Evolutionary conservation across 225 moss, liverwort and hornwort genomes (phyloP).

Genomic region (Thuidium tamariscinum): DNA sequence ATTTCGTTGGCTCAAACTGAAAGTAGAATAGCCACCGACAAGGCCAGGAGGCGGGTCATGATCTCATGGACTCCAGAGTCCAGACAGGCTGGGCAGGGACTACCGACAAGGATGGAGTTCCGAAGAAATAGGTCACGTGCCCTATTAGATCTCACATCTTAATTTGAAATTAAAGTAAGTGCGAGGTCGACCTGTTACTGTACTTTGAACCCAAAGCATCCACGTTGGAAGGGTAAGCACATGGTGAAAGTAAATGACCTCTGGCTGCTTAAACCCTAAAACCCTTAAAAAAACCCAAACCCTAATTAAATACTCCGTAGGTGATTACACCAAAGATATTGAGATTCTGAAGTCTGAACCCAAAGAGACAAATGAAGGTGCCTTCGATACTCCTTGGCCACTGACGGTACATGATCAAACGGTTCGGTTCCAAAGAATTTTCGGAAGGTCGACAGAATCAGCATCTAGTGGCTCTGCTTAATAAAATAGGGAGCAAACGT

Average conservation of each 20-base stretch:
- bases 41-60: neutral
- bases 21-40: neutral
- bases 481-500: no score
- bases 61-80: no score
- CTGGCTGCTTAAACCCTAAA: neutral
- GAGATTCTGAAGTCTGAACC: neutral
- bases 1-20: neutral
- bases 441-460: neutral
- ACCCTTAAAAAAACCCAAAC: no score
- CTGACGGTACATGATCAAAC: neutral
- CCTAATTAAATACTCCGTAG: no score
- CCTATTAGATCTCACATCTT: neutral
- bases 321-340: no score
- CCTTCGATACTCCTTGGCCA: neutral
- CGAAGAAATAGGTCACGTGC: neutral
- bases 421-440: neutral
- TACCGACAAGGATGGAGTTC: constrained; percentile 7
- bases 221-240: neutral
- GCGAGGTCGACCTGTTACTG: neutral
- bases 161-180: no score
- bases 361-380: neutral
- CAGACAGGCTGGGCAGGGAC: neutral
- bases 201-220: neutral
- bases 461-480: neutral
- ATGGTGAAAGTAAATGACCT: neutral